A percentile compares a stretch with the other conserved stretches of the same genome.
These are phyloP conservation scores for Botrytis fabae DNA, from an alignment of 2,329 filamentous ascomycete species.

Conservation along the genomic window DNA sequence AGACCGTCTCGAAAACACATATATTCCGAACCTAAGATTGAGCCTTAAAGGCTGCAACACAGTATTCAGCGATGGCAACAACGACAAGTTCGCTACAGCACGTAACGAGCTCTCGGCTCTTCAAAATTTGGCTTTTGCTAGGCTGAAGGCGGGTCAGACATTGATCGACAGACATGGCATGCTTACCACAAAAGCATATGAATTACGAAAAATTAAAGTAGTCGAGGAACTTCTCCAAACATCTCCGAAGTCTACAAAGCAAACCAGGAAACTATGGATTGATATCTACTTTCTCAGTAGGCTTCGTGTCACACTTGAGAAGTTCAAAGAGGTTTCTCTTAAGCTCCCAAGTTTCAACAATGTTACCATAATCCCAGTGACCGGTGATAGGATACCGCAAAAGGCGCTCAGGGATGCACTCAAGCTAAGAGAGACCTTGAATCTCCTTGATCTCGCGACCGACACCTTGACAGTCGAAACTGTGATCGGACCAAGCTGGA, in stretches of 20 bases:
- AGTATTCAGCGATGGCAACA: not conserved
- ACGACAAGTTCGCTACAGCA: not conserved
- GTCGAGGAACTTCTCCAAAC: not conserved
- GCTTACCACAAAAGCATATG: not conserved
- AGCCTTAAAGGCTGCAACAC: not conserved
- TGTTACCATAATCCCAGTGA: not conserved
- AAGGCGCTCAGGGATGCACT: not conserved
- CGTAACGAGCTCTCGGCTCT: not conserved
- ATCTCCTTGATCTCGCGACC: not conserved
- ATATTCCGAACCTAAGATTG: not conserved
- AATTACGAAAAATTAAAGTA: not conserved
- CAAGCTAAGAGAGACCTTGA: not conserved
- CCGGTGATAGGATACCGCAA: not conserved
- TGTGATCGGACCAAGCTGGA: not conserved
- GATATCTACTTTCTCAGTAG: not conserved
- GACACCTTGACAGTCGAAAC: not conserved
- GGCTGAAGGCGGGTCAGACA: not conserved
- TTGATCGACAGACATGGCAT: not conserved
- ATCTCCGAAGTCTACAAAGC: not conserved
- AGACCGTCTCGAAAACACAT: not conserved
- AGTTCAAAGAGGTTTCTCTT: not conserved
- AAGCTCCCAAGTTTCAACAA: not conserved
- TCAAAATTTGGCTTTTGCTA: not conserved
- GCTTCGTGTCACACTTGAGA: not conserved
- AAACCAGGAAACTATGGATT: not conserved